Conservation (phyloP, 257 asterid species). For the Jaltomata sinuosa region DNA sequence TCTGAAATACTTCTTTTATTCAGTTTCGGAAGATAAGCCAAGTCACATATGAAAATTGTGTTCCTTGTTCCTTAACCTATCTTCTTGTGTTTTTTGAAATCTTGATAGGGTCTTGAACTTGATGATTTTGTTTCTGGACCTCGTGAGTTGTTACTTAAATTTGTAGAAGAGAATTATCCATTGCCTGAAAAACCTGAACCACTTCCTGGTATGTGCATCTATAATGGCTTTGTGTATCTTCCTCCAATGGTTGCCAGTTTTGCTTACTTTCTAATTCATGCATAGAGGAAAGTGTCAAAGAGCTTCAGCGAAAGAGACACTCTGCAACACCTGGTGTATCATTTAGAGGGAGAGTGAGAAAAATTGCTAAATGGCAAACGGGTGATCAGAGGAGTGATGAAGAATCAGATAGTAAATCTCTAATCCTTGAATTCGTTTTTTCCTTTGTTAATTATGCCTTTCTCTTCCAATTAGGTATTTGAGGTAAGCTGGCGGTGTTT, state of each 20-base stretch:
- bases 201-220: conserved; percentile 49
- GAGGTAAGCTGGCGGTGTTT: neutral
- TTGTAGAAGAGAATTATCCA: conserved; percentile 95
- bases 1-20: neutral
- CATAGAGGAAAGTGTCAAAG: conserved; percentile 73
- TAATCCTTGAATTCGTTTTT: neutral
- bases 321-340: conserved; percentile 72
- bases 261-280: conserved; percentile 12
- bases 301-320: conserved; percentile 90
- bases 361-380: conserved; percentile 68
- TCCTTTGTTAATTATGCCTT: neutral
- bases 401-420: conserved; percentile 65
- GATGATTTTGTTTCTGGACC: conserved; percentile 99
- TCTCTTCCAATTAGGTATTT: neutral
- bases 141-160: conserved; percentile 87
- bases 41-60: conserved; percentile 7
- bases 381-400: conserved; percentile 84
- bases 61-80: conserved; percentile 17
- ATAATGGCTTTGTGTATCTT: conserved; percentile 9
- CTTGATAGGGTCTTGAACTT: conserved; percentile 76
- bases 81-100: conserved; percentile 15
- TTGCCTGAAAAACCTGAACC: conserved; percentile 94
- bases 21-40: neutral
- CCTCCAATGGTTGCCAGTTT: conserved; percentile 8
- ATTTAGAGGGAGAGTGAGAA: conserved; percentile 73